Evolutionary conservation across 2,329 filamentous ascomycete genomes (phyloP).

Genomic region (Neofusicoccum cordaticola): DNA sequence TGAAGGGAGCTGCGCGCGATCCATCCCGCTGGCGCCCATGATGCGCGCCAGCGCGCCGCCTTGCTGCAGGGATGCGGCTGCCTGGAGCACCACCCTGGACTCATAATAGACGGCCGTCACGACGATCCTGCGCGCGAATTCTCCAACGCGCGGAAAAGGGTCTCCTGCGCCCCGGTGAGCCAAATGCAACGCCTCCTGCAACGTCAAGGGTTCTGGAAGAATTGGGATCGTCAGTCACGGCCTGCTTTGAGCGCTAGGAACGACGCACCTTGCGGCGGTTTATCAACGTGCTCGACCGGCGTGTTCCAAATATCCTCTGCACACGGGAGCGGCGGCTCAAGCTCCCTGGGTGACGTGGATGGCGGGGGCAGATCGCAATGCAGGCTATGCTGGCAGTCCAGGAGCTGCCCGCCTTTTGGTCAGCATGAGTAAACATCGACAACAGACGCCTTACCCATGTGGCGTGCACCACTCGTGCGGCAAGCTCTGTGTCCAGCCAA

Average conservation of each 20-base stretch:
- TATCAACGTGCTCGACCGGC: not conserved
- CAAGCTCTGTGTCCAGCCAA: not conserved
- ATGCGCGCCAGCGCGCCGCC: not conserved
- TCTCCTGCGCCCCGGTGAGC: not conserved
- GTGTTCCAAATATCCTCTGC: not conserved
- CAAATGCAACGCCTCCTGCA: not conserved
- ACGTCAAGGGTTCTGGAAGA: not conserved
- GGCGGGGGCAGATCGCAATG: not conserved
- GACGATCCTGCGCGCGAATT: not conserved
- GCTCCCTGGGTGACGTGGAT: not conserved
- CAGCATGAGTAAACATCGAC: not conserved
- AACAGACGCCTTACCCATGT: not conserved
- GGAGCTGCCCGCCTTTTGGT: not conserved
- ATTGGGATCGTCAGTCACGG: not conserved
- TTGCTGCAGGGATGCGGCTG: constrained; percentile 1
- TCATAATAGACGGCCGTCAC: not conserved
- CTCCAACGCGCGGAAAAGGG: not conserved
- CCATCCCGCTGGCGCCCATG: not conserved
- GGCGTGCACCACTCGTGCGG: not conserved
- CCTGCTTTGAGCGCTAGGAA: not conserved
- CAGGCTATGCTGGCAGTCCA: not conserved
- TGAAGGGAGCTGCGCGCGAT: not conserved
- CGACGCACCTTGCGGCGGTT: not conserved
- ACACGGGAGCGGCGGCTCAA: not conserved
- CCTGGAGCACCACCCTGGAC: not conserved